Evolutionary conservation across 1,284 basidiomycete genomes (phyloP), one percentile per base, ranked within the genome.

Genomic region (Sporisorium iseilematis-ciliati): DNA sequence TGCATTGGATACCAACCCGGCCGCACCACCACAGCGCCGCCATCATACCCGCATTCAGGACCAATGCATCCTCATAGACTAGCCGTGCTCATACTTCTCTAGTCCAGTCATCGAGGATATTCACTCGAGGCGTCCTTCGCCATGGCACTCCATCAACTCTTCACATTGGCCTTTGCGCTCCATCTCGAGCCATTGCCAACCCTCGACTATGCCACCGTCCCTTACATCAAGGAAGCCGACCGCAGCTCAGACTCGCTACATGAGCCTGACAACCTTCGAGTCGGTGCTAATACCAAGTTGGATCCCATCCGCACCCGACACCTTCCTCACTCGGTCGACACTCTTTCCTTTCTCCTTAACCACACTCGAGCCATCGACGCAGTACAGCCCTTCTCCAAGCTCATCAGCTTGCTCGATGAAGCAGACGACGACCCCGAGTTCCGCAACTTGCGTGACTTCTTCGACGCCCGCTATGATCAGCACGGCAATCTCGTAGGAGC

Each of bases 91-190:
- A 3, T 31, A 6, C 8, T 10, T 33, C 48, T 18, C 48, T 49
- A 49, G 35, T 38, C 35, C 35, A 16, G 12, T 38, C 48, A 4
- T 31, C 8, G 18, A 29, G 12, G 23, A 5, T 33, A 29, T 33
- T 11, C 49, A 21, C 11, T 12, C 31, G 33, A 20, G 26, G 25
- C 46, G 12, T 26, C 23, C 6, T 11, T n/a, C 16, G 20, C 16
- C 26, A 76, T 76, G 74, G 62, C 69, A 12, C 69, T 76, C 16
- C 69, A 76, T 51, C 74, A 76, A 63, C 65, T 72, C 56, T 81
- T 84, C 54, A 84, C 82, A 3, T 54, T 82, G 40, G 82, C 82
- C 1, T 78, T 83, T 48, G 80, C 81, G n/a, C 58, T 75, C 20
- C 65, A 80, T 35, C 57, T 84, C 8, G 67, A 79, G 54, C 82